Percentiles rank a stretch among this genome's conserved stretches.
phyloP scores from a whole-genome alignment of 345 rosid genomes.

The Murraya paniculata region DNA sequence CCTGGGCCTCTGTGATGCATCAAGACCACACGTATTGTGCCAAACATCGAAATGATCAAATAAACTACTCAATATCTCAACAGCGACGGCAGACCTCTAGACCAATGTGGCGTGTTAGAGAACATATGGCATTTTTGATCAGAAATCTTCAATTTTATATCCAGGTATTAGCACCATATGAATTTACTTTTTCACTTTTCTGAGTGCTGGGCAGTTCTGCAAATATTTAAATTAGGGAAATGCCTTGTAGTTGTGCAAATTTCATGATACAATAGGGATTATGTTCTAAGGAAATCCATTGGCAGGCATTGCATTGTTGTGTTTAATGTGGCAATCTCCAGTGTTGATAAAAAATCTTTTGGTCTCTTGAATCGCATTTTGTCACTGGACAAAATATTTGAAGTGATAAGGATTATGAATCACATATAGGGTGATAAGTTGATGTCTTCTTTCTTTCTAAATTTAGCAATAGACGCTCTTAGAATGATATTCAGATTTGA shows the following conservation, averaged over 20 bases:
- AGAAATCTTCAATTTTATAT: conserved; percentile 97
- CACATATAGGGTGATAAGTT: neutral
- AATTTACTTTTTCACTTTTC: neutral
- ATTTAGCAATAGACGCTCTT: neutral
- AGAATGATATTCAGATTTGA: neutral
- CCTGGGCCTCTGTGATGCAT: conserved; percentile 98
- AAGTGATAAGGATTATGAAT: neutral
- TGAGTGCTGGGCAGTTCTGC: neutral
- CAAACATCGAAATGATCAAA: conserved; percentile 53
- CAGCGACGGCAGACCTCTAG: conserved; percentile 72
- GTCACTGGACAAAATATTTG: neutral
- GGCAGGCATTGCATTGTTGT: neutral
- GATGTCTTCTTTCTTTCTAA: neutral
- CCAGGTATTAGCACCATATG: conserved; percentile 48
- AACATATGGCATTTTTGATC: conserved; percentile 95
- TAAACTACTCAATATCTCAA: conserved; percentile 54
- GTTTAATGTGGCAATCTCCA: neutral
- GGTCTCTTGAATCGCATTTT: neutral
- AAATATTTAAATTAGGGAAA: neutral
- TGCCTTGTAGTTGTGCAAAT: neutral
- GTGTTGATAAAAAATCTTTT: neutral
- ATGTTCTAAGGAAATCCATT: neutral
- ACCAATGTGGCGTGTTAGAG: conserved; percentile 96
- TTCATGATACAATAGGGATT: neutral
- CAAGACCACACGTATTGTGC: conserved; percentile 87